Evolutionary conservation across 225 moss, liverwort and hornwort genomes (phyloP).

Genomic region (Pleurozium schreberi): DNA sequence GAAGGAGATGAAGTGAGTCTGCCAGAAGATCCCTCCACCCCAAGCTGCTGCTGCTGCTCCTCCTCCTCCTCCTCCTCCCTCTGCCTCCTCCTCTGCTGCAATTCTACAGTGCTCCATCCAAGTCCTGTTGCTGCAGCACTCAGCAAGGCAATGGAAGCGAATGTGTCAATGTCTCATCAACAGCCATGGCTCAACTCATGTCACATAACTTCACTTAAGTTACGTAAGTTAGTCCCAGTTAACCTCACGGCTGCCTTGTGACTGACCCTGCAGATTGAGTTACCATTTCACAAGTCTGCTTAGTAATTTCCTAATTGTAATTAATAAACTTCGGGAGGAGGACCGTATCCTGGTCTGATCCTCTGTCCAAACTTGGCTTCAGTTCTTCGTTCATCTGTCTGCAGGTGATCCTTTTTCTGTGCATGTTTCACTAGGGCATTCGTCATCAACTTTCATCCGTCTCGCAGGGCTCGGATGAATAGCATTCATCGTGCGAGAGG

Average conservation of each 20-base stretch:
- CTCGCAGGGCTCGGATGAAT: not conserved
- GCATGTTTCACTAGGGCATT: not conserved
- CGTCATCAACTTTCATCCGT: not conserved
- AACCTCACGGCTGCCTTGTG: not conserved
- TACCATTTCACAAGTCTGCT: not conserved
- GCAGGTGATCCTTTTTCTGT: not conserved
- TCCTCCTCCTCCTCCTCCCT: not conserved
- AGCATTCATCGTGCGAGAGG: not conserved
- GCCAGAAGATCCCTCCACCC: not conserved
- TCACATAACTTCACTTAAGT: not conserved
- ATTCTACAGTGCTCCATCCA: constrained; percentile 6
- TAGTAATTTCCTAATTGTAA: not conserved
- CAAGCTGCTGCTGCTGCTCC: not conserved
- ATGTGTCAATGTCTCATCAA: not conserved
- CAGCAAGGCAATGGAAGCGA: not conserved
- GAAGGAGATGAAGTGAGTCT: not conserved
- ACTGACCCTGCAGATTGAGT: too few relatives aligned
- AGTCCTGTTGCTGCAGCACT: not conserved
- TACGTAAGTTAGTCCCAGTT: not conserved
- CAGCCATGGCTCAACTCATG: not conserved
- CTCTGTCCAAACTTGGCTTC: not conserved
- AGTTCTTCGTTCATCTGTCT: not conserved
- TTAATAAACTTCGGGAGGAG: not conserved
- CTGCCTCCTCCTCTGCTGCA: not conserved
- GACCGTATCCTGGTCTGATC: not conserved